phyloP scores from a whole-genome alignment of 192 early-diverging fungal species.

The Entomortierella lignicola region DNA sequence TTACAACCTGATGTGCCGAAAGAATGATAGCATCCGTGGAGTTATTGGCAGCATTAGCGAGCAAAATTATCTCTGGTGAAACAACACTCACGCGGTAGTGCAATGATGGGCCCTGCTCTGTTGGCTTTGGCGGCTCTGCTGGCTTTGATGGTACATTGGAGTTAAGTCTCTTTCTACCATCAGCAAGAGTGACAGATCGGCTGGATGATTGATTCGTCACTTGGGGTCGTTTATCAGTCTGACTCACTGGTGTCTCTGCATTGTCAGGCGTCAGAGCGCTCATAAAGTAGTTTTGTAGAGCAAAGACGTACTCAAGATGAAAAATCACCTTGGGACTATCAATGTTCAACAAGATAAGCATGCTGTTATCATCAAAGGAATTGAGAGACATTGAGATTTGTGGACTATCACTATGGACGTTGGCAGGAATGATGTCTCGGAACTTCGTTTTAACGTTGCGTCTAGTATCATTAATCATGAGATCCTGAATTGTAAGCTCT shows the following conservation, averaged over 20 bases:
- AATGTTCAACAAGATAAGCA: slow-evolving; percentile 77
- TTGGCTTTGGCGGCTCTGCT: slow-evolving; percentile 35
- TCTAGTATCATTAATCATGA: slow-evolving; percentile 85
- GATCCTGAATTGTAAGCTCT: slow-evolving; percentile 74
- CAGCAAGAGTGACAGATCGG: slow-evolving; percentile 8
- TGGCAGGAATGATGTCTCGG: slow-evolving; percentile 84
- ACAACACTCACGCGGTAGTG: slow-evolving; percentile 84
- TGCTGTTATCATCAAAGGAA: slow-evolving; percentile 55
- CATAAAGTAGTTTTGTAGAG: slow-evolving; percentile 81
- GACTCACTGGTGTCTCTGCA: slow-evolving; percentile 6
- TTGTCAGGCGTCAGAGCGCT: slow-evolving; percentile 59
- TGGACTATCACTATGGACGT: slow-evolving; percentile 66
- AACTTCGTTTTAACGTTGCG: slow-evolving; percentile 81
- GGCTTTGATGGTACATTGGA: slow-evolving; percentile 14
- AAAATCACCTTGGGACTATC: slow-evolving; percentile 87
- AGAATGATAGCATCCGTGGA: slow-evolving; percentile 93
- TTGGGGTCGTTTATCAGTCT: not conserved
- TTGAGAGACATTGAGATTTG: slow-evolving; percentile 66
- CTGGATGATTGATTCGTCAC: slow-evolving; percentile 13
- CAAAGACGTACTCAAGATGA: slow-evolving; percentile 88
- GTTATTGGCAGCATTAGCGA: slow-evolving; percentile 76
- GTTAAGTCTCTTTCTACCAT: slow-evolving; percentile 11
- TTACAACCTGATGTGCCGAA: slow-evolving; percentile 79
- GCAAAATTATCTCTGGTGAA: slow-evolving; percentile 85
- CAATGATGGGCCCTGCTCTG: slow-evolving; percentile 54